These are phyloP conservation scores for Lepidium aucheri DNA, from an alignment of 345 rosid genomes.

Conservation along the genomic window DNA sequence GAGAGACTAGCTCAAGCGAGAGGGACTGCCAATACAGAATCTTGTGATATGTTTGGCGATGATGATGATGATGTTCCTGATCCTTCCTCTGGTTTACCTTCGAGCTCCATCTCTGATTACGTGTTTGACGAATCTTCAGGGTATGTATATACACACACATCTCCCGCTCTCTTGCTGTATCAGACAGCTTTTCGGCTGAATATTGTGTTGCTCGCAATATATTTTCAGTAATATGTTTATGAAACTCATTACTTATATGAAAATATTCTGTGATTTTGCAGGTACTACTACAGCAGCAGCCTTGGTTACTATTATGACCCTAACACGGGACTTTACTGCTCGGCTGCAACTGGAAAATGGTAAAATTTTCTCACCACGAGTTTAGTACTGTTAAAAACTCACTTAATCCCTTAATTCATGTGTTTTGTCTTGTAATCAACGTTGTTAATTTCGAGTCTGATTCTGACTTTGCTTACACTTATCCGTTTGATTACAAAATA, in stretches of 20 bases:
- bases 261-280: constrained; percentile 18
- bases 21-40: constrained; percentile 31
- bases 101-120: constrained; percentile 46
- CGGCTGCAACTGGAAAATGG: constrained; percentile 86
- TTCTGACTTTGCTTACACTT: neutral
- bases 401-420: neutral
- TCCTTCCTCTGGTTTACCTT: constrained; percentile 28
- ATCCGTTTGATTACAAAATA: neutral
- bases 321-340: constrained; percentile 69
- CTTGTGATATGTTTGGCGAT: constrained; percentile 77
- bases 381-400: neutral
- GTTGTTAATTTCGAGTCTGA: neutral
- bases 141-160: constrained; percentile 30
- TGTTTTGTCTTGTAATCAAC: neutral
- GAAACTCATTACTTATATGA: neutral
- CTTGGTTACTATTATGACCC: constrained; percentile 89
- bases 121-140: constrained; percentile 88
- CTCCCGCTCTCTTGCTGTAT: neutral
- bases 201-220: too few relatives aligned
- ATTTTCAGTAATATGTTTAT: neutral
- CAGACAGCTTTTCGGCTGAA: constrained; percentile 1
- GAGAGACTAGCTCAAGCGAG: constrained; percentile 60
- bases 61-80: constrained; percentile 52
- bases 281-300: constrained; percentile 91
- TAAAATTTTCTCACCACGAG: constrained; percentile 18